Percentiles rank a stretch among this genome's conserved stretches.
Conservation (phyloP, 2,329 filamentous ascomycete species). For the Biscogniauxia mediterranea region DNA sequence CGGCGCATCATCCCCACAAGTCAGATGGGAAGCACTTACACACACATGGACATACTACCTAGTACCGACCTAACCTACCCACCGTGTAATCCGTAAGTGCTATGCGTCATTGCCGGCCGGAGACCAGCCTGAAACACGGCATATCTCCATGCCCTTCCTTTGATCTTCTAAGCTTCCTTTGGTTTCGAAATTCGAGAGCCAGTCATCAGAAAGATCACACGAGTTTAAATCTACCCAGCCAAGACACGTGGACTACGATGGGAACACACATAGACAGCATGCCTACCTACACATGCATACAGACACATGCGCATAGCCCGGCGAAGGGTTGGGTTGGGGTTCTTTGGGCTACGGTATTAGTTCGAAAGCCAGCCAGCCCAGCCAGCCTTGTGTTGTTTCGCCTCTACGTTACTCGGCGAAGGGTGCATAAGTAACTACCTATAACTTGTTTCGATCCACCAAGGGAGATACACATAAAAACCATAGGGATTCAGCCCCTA, state of each 20-base stretch:
- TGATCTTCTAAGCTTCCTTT: not conserved
- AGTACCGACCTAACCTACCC: not conserved
- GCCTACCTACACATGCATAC: not conserved
- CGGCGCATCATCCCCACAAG: not conserved
- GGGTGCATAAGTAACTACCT: not conserved
- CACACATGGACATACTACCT: no score
- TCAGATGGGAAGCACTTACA: not conserved
- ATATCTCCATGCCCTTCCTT: not conserved
- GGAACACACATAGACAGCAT: not conserved
- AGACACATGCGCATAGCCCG: not conserved
- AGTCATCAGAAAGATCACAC: not conserved
- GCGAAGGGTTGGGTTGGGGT: not conserved
- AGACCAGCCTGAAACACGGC: not conserved
- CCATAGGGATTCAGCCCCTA: not conserved
- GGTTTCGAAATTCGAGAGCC: not conserved
- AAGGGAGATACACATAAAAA: not conserved
- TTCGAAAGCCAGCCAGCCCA: not conserved
- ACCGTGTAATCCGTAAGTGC: not conserved
- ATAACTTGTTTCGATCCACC: not conserved
- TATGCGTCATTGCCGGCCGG: not conserved
- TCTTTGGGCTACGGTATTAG: no score
- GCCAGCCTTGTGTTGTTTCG: not conserved
- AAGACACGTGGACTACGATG: not conserved
- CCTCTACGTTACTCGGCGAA: not conserved
- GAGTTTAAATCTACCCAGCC: not conserved